A percentile compares a stretch with the other conserved stretches of the same genome.
phyloP scores from a whole-genome alignment of 768 basidiomycete species.

The Rhodotorula diobovata region DNA sequence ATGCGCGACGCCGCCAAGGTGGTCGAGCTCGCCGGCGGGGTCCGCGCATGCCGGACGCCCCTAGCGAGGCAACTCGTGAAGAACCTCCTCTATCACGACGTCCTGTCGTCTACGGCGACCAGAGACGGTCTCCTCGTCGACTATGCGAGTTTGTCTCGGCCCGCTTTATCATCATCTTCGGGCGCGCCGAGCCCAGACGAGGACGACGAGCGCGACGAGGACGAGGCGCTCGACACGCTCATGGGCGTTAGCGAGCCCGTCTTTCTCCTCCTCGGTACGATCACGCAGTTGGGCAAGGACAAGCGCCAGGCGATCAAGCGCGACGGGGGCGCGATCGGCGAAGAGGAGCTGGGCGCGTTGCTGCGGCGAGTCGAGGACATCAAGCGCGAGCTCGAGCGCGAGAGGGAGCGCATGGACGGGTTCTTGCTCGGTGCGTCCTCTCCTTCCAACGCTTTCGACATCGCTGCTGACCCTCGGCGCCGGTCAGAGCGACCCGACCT shows the following conservation, averaged over 20 bases:
- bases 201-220: conserved; percentile 7
- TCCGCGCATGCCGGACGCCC: background rate
- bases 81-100: conserved; percentile 33
- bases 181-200: background rate
- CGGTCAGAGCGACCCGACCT: conserved; percentile 17
- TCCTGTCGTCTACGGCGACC: conserved; percentile 12
- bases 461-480: too few relatives aligned
- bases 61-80: conserved; percentile 15
- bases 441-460: too few relatives aligned
- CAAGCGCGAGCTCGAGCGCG: conserved; percentile 1
- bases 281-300: conserved; percentile 20
- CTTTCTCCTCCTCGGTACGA: conserved; percentile 16
- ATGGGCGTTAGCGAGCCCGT: conserved; percentile 18
- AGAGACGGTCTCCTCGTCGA: conserved; percentile 23
- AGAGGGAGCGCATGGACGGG: conserved; percentile 13
- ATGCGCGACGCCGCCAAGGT: conserved; percentile 10
- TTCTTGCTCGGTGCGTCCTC: conserved; percentile 7
- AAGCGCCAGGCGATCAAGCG: conserved; percentile 12
- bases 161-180: background rate
- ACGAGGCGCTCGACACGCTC: conserved; percentile 26
- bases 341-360: conserved; percentile 10
- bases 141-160: background rate
- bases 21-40: conserved; percentile 13
- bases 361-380: conserved; percentile 17
- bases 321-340: background rate